Base-by-base conservation (phyloP, 768 basidiomycete genomes). In the Termitomyces sp. region DNA sequence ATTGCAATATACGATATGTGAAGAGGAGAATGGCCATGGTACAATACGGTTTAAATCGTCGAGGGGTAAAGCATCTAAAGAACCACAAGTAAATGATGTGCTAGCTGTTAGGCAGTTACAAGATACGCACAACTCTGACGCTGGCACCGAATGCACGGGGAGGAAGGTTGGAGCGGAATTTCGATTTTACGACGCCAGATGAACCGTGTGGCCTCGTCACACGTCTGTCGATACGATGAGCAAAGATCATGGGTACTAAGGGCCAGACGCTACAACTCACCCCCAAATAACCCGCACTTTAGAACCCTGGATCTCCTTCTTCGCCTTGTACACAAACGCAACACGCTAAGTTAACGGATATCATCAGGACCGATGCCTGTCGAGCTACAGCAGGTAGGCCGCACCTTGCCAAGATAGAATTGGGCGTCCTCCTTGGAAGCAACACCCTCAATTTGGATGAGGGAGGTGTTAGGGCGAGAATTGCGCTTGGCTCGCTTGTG, bases 401-500 rank as follows among this genome's bases (percentile, higher is more conserved):
- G 66, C 66, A 97, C 94, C 90, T 99, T 99, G 71, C 97, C 97
- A 62, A 98, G 86, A 84, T 99, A 99, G 77, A 94, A 96, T 72
- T 93, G 88, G 42, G 95, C 92, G 70, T 96, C 94, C 78, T 96
- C 85, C 77, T 94, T 92, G 68, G 78, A 87, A 63, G 86, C 84
- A 57, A 98, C 94, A 70, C 96, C 96, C 80, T 99, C 97, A 71
- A 99, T 92, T 77, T 96, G 94, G 69, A 99, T 76, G 67, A 99
- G 87, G 55, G 93, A 92, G 61, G 94, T 97, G 82, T 96, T 96
- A 70, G 94, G 94, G 70, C 88, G 84, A 58, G 90, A 82, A 84
- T 98, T 98, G 71, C 94, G 89, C 81, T 98, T 98, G 61, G 92
- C 94, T 64, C 97, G 92, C 81, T 98, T 98, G 91, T 96, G 92